A percentile compares a stretch with the other conserved stretches of the same genome.
These are phyloP conservation scores for Vitis hybrid DNA, from an alignment of 177 flowering plant genomes.

Conservation along the genomic window DNA sequence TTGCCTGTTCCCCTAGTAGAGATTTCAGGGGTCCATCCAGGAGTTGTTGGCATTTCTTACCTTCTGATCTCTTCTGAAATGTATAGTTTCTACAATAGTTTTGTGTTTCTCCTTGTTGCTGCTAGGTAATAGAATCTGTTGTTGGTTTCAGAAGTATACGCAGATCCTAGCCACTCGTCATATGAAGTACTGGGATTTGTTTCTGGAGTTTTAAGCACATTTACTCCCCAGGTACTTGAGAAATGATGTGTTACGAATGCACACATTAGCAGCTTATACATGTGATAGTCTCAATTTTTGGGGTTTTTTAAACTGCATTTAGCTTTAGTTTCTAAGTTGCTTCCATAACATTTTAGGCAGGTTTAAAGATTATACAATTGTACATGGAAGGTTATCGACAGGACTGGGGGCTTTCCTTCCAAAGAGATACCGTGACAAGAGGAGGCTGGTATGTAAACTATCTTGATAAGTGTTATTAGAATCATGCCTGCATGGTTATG, in stretches of 20 bases:
- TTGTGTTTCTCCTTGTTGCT: background rate
- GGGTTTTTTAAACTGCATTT: background rate
- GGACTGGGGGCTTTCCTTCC: conserved; percentile 90
- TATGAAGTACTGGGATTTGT: conserved; percentile 76
- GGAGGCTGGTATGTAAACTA: conserved; percentile 84
- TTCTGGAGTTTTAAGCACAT: conserved; percentile 74
- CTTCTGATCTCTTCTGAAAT: too few species aligned
- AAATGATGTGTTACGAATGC: background rate
- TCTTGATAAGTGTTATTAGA: background rate
- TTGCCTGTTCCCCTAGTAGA: too few species aligned
- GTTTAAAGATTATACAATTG: conserved; percentile 74
- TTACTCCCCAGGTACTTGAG: conserved; percentile 77
- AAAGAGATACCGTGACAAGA: conserved; percentile 63
- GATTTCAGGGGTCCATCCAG: too few species aligned
- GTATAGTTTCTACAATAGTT: too few species aligned
- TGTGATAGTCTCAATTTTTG: background rate
- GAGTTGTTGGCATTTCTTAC: too few species aligned
- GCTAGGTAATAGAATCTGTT: conserved; percentile 3
- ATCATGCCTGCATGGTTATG: background rate
- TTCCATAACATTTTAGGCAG: conserved; percentile 52
- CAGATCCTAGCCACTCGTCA: conserved; percentile 84
- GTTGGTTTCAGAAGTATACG: conserved; percentile 77
- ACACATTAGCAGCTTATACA: background rate
- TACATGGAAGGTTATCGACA: conserved; percentile 96
- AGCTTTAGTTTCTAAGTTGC: conserved; percentile 5